These are phyloP conservation scores for Aspergillus sp. DNA, from an alignment of 2,329 filamentous ascomycete genomes.

Conservation along the genomic window DNA sequence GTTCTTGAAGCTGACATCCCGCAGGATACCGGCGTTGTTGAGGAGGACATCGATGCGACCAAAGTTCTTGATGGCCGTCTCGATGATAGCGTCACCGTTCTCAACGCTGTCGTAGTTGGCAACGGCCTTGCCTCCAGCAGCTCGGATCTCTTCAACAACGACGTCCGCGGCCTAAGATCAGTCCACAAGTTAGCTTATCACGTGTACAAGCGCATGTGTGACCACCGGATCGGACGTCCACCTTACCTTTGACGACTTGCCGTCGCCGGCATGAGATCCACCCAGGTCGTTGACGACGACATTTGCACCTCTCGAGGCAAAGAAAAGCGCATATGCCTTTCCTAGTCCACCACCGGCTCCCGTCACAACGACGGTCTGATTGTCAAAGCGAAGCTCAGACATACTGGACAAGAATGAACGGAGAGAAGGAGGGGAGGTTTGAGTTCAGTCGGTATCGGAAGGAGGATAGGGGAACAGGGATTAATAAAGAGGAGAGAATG, in stretches of 20 bases:
- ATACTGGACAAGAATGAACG: slow-evolving; percentile 38
- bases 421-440: slow-evolving; percentile 6
- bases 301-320: slow-evolving; percentile 85
- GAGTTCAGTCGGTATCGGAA: neutral
- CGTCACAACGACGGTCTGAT: slow-evolving; percentile 85
- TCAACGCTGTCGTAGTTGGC: slow-evolving; percentile 89
- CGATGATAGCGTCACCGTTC: slow-evolving; percentile 92
- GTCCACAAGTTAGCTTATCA: slow-evolving; percentile 54
- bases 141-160: slow-evolving; percentile 58
- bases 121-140: slow-evolving; percentile 88
- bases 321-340: slow-evolving; percentile 83
- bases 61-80: slow-evolving; percentile 50
- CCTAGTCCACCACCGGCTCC: slow-evolving; percentile 81
- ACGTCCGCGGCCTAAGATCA: slow-evolving; percentile 60
- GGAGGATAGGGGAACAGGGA: slow-evolving; percentile 14
- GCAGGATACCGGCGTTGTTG: slow-evolving; percentile 96
- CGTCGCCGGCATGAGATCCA: slow-evolving; percentile 89
- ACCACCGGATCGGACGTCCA: neutral
- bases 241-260: slow-evolving; percentile 75
- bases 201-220: slow-evolving; percentile 34
- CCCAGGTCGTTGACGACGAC: slow-evolving; percentile 97
- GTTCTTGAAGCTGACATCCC: slow-evolving; percentile 97
- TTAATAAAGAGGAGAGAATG: slow-evolving; percentile 5
- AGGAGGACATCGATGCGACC: slow-evolving; percentile 86
- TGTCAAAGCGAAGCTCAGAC: slow-evolving; percentile 79